These are phyloP conservation scores for Scedosporium boydii DNA, from an alignment of 2,329 filamentous ascomycete species.

Conservation along the genomic window DNA sequence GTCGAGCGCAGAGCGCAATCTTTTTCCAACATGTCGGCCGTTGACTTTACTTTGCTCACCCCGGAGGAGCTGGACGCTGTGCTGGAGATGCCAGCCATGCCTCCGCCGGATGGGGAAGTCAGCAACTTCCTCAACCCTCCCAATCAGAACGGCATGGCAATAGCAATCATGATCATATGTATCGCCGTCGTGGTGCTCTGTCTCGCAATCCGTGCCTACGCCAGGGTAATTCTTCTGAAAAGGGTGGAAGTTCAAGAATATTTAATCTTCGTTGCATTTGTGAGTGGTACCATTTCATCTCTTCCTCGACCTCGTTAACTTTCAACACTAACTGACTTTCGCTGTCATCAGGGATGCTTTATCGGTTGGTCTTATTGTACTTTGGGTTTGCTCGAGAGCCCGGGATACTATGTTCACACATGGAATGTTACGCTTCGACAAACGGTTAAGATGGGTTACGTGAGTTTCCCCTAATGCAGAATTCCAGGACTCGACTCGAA, in stretches of 20 bases:
- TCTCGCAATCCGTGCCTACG: slow-evolving; percentile 7
- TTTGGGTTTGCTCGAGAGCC: background rate
- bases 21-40: background rate
- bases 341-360: background rate
- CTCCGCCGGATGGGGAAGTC: slow-evolving; percentile 6
- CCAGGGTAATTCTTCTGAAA: slow-evolving; percentile 2
- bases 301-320: background rate
- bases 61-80: slow-evolving; percentile 8
- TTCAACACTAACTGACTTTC: background rate
- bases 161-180: slow-evolving; percentile 7
- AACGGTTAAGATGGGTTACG: slow-evolving; percentile 3
- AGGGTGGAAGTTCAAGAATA: slow-evolving; percentile 8
- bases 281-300: background rate
- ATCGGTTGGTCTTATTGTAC: slow-evolving; percentile 1
- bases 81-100: slow-evolving; percentile 7
- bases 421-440: slow-evolving; percentile 6
- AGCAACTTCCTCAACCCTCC: slow-evolving; percentile 10
- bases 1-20: background rate
- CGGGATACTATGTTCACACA: slow-evolving; percentile 7
- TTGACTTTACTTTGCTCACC: background rate
- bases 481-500: too few species aligned
- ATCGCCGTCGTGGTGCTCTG: slow-evolving; percentile 6
- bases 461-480: background rate
- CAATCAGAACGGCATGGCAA: slow-evolving; percentile 9
- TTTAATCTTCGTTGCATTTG: background rate